Evolutionary conservation across 106 monocot species (phyloP), one percentile per base, ranked within the genome.

Genomic region (Apostasia shenzhenica): DNA sequence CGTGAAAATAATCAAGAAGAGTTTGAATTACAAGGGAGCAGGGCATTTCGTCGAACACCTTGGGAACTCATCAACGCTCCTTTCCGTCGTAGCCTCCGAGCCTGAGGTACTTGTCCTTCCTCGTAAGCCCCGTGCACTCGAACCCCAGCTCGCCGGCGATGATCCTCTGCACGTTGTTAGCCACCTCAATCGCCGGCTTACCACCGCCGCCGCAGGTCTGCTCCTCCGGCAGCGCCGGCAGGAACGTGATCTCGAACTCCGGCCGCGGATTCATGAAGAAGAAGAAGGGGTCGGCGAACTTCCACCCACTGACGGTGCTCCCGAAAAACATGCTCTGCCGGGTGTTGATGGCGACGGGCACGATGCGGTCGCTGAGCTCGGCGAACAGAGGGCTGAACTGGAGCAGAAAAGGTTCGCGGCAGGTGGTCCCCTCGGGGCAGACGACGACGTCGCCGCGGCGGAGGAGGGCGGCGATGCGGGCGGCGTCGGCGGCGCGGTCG

Each of bases 221-320:
- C 86, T 88, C 85, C 73, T 59, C 54, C 40, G 68, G 74, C 56
- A 91, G 51, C 66, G 48, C 46, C 37, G 88, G 79, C 69, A 95
- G 59, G 76, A 95, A 95, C 1, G 88, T 91, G 11, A 95, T 66
- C 68, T 83, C 84, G 70, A 92, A 97, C 1, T 70, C 77, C 2
- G 95, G 92, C 54, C 81, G 63, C 38, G 95, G 95, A 75, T 97
- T 97, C 92, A 97, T 88, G 81, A 84, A 89, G 77, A 92, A 92
- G 84, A 97, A 97, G 75, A 72, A 89, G 2, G 92, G 81, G 45
- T 97, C 95, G 50, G 88, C 52, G 67, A 86, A 89, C 83, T 92
- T 97, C 73, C 82, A 84, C 66, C 95, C 92, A 9, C 83, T 59
- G 26, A 84, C 92, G 4, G 86, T 85, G 2, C 89, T 87, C 9